Percentiles rank a stretch among this genome's conserved stretches.
Evolutionary conservation across 2,329 filamentous ascomycete genomes (phyloP).

Genomic region (Cordyceps militaris): DNA sequence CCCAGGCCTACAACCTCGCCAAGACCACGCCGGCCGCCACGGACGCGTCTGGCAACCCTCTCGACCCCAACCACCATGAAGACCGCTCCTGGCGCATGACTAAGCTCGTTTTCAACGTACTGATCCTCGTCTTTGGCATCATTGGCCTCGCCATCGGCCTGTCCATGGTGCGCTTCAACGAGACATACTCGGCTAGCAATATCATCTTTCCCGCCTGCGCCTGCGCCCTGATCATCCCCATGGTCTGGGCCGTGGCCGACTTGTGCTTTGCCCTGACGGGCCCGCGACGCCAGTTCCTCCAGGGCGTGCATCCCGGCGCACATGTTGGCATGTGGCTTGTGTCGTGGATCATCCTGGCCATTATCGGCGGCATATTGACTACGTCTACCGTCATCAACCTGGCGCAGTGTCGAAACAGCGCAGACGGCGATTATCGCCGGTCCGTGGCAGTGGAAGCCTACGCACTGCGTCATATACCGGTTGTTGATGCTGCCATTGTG

Average conservation of each 20-base stretch:
- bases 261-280: constrained; percentile 26
- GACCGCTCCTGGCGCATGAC: constrained; percentile 21
- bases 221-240: constrained; percentile 17
- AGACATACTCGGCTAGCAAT: not conserved
- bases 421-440: not conserved
- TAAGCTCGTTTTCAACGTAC: constrained; percentile 25
- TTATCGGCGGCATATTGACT: constrained; percentile 20
- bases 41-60: not conserved
- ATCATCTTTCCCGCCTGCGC: constrained; percentile 4
- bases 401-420: constrained; percentile 12
- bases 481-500: not conserved
- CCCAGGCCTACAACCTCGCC: not conserved
- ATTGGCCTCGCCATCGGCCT: constrained; percentile 23
- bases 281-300: constrained; percentile 23
- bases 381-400: constrained; percentile 6
- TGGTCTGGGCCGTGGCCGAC: constrained; percentile 34
- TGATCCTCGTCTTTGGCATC: constrained; percentile 22
- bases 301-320: constrained; percentile 36
- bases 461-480: not conserved
- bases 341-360: constrained; percentile 30
- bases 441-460: not conserved
- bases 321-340: constrained; percentile 37
- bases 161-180: constrained; percentile 15
- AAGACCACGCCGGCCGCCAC: not conserved
- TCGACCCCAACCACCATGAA: not conserved